phyloP scores from a whole-genome alignment of 768 basidiomycete species.

The Mycena crocata region DNA sequence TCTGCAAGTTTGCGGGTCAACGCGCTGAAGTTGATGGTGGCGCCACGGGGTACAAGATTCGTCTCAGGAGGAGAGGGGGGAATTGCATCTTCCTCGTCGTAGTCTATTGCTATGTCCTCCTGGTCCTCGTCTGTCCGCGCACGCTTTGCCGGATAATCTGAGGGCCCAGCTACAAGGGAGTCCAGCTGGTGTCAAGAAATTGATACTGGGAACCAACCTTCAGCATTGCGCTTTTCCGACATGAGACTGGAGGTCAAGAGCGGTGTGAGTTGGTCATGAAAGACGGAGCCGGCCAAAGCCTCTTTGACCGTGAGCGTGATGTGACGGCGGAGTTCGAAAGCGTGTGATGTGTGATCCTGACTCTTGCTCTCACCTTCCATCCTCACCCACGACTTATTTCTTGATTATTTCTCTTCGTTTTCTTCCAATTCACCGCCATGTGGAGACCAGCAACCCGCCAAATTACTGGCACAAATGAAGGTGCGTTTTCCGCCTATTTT shows the following conservation, averaged over 20 bases:
- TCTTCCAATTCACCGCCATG: slow-evolving; percentile 64
- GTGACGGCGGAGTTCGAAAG: neutral
- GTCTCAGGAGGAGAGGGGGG: slow-evolving; percentile 66
- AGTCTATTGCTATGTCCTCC: slow-evolving; percentile 66
- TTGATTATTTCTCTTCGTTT: slow-evolving; percentile 37
- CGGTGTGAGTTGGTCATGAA: neutral
- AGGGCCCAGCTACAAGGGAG: slow-evolving; percentile 43
- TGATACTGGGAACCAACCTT: slow-evolving; percentile 44
- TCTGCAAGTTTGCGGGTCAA: slow-evolving; percentile 83
- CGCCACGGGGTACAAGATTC: slow-evolving; percentile 71
- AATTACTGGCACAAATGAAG: slow-evolving; percentile 94
- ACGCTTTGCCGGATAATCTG: slow-evolving; percentile 53
- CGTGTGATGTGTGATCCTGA: neutral
- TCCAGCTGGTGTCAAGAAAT: slow-evolving; percentile 57
- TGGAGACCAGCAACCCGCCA: slow-evolving; percentile 92
- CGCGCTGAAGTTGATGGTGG: slow-evolving; percentile 90
- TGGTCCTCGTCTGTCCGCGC: slow-evolving; percentile 59
- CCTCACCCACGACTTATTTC: slow-evolving; percentile 35
- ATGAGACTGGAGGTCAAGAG: slow-evolving; percentile 34
- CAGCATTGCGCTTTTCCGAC: slow-evolving; percentile 53
- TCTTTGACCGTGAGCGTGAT: neutral
- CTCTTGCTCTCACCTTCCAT: slow-evolving; percentile 46
- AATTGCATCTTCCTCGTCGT: slow-evolving; percentile 67
- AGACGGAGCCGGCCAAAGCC: neutral
- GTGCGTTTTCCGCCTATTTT: slow-evolving; percentile 55